Percentiles rank a stretch among this genome's conserved stretches.
Evolutionary conservation across 2,329 filamentous ascomycete genomes (phyloP).

Genomic region (Fusarium keratoplasticum): DNA sequence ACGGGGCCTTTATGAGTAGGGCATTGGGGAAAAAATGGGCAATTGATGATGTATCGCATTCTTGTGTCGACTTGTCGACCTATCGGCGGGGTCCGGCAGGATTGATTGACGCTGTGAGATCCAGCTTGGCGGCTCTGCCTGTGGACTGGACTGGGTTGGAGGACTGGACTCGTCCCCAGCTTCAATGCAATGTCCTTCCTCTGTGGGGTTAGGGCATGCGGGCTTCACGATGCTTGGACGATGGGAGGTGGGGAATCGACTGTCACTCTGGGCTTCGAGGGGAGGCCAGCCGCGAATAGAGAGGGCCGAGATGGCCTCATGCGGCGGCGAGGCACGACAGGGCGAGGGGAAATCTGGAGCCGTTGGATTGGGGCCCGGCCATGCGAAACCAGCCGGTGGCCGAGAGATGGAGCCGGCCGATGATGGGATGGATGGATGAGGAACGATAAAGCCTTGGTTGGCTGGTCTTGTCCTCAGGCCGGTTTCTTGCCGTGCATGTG

Average conservation of each 20-base stretch:
- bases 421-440: not conserved
- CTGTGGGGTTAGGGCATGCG: slow-evolving; percentile 21
- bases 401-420: not conserved
- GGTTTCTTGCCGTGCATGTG: slow-evolving; percentile 24
- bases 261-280: slow-evolving; percentile 20
- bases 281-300: slow-evolving; percentile 3
- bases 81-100: slow-evolving; percentile 16
- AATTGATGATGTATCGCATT: slow-evolving; percentile 1
- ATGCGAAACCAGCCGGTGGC: slow-evolving; percentile 9
- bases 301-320: slow-evolving; percentile 31
- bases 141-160: not conserved
- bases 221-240: slow-evolving; percentile 23
- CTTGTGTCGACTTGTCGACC: not conserved
- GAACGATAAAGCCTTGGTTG: not conserved
- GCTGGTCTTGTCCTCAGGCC: not conserved
- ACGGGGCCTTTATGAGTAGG: not conserved
- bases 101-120: not conserved
- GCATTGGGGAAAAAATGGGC: not conserved
- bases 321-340: slow-evolving; percentile 21
- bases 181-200: slow-evolving; percentile 5
- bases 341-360: slow-evolving; percentile 11
- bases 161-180: not conserved
- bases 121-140: slow-evolving; percentile 19
- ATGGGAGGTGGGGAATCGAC: slow-evolving; percentile 36
- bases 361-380: slow-evolving; percentile 22